Evolutionary conservation across 371 early-diverging fungal genomes (phyloP).

Genomic region (Mucor velutinosus): DNA sequence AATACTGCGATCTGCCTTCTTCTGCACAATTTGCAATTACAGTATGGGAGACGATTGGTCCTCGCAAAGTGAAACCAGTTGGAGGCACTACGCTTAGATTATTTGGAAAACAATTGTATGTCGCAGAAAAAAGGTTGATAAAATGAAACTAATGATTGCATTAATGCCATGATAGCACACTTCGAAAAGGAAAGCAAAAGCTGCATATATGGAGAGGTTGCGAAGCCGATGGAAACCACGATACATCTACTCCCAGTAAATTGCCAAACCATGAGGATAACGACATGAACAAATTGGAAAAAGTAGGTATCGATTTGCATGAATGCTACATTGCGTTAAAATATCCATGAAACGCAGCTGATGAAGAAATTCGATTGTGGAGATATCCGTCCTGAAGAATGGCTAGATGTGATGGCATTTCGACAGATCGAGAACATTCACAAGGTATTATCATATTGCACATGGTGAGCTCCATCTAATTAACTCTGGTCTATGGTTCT

Average conservation of each 20-base stretch:
- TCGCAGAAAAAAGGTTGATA: background rate
- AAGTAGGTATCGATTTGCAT: conserved; percentile 44
- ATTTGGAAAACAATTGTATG: conserved; percentile 80
- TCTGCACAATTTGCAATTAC: conserved; percentile 75
- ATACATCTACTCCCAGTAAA: conserved; percentile 68
- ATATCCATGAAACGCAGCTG: conserved; percentile 34
- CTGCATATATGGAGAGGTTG: conserved; percentile 67
- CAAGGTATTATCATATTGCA: conserved; percentile 44
- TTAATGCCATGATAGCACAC: conserved; percentile 47
- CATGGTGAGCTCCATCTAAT: background rate
- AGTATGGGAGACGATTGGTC: conserved; percentile 81
- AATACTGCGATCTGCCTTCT: conserved; percentile 81
- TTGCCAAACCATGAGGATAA: conserved; percentile 38
- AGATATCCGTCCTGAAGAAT: conserved; percentile 82
- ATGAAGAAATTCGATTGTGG: conserved; percentile 85
- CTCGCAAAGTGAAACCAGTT: conserved; percentile 70
- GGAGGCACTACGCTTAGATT: conserved; percentile 78
- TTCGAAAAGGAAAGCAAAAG: conserved; percentile 84
- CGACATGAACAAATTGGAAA: conserved; percentile 88
- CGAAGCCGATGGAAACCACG: conserved; percentile 65
- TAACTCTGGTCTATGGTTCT: background rate
- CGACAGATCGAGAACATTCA: conserved; percentile 81
- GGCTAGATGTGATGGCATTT: conserved; percentile 90
- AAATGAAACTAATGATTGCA: background rate
- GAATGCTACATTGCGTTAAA: background rate